Conservation (phyloP, 345 rosid genomes). For the Aquilaria yunnanensis region DNA sequence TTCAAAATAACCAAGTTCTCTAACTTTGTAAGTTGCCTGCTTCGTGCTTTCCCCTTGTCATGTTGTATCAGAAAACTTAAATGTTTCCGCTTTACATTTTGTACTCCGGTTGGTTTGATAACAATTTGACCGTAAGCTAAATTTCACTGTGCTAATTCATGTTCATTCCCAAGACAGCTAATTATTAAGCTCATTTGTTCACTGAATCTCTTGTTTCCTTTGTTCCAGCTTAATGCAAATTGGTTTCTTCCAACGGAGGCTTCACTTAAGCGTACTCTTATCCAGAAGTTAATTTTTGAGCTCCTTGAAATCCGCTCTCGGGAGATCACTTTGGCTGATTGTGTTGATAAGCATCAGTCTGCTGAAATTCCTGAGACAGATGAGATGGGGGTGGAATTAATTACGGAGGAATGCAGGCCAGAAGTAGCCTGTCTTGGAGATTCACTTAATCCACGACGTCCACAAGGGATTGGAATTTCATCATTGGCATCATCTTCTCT, state of each 20-base stretch:
- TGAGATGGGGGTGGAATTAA: conserved; percentile 30
- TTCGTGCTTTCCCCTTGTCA: background rate
- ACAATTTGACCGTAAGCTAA: too few species aligned
- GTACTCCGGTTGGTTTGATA: background rate
- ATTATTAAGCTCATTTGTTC: conserved; percentile 1
- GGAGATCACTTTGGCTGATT: conserved; percentile 29
- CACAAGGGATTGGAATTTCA: conserved; percentile 69
- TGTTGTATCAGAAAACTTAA: background rate
- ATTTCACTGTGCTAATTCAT: background rate
- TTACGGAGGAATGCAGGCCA: conserved; percentile 36
- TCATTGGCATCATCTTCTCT: conserved; percentile 51
- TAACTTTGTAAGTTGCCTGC: conserved; percentile 69
- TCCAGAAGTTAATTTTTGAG: conserved; percentile 68
- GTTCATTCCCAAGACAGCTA: conserved; percentile 7
- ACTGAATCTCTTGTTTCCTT: conserved; percentile 13
- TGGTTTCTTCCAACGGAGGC: conserved; percentile 96
- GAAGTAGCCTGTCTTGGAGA: conserved; percentile 33
- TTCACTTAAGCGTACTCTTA: conserved; percentile 81
- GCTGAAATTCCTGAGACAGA: conserved; percentile 36
- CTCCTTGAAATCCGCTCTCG: conserved; percentile 49
- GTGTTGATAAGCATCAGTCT: conserved; percentile 33
- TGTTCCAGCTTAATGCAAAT: conserved; percentile 59
- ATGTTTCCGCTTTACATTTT: conserved; percentile 1
- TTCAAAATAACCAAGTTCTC: conserved; percentile 58
- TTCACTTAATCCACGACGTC: conserved; percentile 36